phyloP scores from a whole-genome alignment of 2,329 filamentous ascomycete genomes.

The Alternaria sp. region DNA sequence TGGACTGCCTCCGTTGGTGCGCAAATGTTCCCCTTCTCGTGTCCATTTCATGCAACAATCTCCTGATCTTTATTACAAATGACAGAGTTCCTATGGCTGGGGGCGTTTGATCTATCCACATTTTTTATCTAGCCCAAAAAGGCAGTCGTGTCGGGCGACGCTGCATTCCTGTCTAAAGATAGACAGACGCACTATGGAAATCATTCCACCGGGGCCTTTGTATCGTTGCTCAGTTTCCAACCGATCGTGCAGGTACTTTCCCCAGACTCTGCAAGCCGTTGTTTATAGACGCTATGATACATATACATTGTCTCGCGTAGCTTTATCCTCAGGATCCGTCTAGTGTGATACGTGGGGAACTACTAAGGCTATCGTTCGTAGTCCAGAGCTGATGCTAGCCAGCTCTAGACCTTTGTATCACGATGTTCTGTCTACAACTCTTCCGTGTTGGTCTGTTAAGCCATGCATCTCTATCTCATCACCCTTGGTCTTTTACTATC shows the following conservation, averaged over 20 bases:
- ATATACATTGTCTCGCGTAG: no score
- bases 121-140: background rate
- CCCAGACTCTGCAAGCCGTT: background rate
- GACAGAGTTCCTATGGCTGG: background rate
- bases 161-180: conserved; percentile 1
- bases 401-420: no score
- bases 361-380: no score
- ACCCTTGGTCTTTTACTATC: no score
- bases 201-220: conserved; percentile 1
- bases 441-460: no score
- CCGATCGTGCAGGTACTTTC: background rate
- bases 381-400: no score
- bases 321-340: no score
- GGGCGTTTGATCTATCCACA: background rate
- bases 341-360: no score
- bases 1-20: background rate
- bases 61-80: background rate
- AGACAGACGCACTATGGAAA: conserved; percentile 15
- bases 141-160: background rate
- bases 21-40: background rate
- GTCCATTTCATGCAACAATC: background rate
- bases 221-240: background rate
- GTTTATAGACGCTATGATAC: no score
- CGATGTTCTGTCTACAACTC: no score
- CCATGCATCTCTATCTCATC: no score